Evolutionary conservation across 371 early-diverging fungal species (phyloP).

Genomic region (Rhizopus delemar): DNA sequence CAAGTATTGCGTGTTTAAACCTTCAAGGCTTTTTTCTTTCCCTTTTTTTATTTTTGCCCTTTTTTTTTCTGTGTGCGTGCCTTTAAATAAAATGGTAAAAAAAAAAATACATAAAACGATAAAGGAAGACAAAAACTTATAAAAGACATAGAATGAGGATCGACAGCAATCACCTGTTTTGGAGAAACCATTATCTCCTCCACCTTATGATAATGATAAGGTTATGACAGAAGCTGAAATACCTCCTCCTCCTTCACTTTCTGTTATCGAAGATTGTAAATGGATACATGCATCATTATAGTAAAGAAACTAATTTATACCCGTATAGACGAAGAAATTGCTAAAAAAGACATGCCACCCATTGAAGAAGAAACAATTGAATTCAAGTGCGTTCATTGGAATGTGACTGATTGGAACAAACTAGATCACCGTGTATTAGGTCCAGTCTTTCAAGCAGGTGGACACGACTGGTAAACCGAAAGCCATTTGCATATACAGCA

Average conservation of each 20-base stretch:
- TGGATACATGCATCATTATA: too few relatives aligned
- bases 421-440: slow-evolving; percentile 54
- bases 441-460: slow-evolving; percentile 58
- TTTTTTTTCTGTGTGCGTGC: neutral
- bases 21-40: neutral
- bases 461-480: slow-evolving; percentile 52
- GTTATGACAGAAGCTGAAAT: slow-evolving; percentile 17
- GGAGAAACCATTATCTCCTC: neutral
- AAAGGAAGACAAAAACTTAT: neutral
- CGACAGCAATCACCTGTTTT: neutral
- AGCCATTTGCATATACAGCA: neutral
- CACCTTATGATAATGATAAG: slow-evolving; percentile 5
- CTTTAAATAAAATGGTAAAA: neutral
- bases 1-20: slow-evolving; percentile 2
- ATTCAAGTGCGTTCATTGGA: slow-evolving; percentile 53
- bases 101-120: neutral
- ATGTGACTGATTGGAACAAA: slow-evolving; percentile 46
- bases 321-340: slow-evolving; percentile 25
- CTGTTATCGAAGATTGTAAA: slow-evolving; percentile 19
- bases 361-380: slow-evolving; percentile 48
- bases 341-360: slow-evolving; percentile 36
- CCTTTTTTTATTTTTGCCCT: neutral
- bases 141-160: neutral
- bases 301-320: neutral
- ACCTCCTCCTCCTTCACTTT: slow-evolving; percentile 8